Percentiles rank a stretch among this genome's conserved stretches.
Evolutionary conservation across 2,329 filamentous ascomycete species (phyloP).

Genomic region (Penicillium sp.): DNA sequence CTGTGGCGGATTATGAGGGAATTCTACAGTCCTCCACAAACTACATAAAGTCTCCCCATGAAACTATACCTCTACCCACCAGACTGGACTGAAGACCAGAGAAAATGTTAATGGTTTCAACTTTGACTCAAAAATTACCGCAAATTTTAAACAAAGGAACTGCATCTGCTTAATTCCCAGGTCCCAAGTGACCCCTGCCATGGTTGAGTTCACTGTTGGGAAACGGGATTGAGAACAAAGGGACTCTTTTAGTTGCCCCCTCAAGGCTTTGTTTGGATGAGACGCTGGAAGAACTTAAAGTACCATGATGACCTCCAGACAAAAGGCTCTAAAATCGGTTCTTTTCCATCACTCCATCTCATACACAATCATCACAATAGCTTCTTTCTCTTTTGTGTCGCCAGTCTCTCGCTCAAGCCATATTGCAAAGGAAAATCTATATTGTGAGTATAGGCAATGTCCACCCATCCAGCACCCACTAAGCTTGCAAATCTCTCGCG

Average conservation of each 20-base stretch:
- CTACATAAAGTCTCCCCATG: not conserved
- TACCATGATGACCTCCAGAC: not conserved
- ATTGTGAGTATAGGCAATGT: not conserved
- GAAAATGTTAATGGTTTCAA: not conserved
- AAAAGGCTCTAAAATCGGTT: not conserved
- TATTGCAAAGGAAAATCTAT: not conserved
- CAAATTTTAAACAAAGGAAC: not conserved
- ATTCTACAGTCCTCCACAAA: no score
- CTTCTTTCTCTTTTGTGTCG: not conserved
- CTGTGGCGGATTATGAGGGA: not conserved
- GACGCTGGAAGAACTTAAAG: not conserved
- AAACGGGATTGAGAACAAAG: not conserved
- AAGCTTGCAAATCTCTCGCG: not conserved
- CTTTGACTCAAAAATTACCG: not conserved
- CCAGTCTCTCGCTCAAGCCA: not conserved
- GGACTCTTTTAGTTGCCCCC: not conserved
- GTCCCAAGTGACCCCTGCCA: not conserved
- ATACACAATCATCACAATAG: not conserved
- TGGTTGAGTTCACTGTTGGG: not conserved
- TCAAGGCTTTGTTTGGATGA: not conserved
- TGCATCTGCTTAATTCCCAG: not conserved
- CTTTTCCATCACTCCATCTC: not conserved
- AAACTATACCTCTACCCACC: not conserved
- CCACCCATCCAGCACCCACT: not conserved
- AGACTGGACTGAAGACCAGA: not conserved